Conservation (phyloP, 306 rosid species). For the Pyrus betulifolia region DNA sequence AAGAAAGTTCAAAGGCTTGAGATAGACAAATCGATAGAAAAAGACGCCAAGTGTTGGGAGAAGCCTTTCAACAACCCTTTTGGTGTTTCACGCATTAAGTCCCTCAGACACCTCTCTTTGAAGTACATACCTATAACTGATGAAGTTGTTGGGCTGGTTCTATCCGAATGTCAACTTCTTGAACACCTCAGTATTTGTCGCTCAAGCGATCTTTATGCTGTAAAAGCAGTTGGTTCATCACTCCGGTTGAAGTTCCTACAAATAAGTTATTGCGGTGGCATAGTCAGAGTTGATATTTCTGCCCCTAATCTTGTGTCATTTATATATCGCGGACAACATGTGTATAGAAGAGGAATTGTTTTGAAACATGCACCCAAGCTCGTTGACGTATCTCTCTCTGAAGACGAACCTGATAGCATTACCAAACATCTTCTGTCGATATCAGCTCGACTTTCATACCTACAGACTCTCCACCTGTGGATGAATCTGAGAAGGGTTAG, state of each 20-base stretch:
- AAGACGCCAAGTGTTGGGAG: not conserved
- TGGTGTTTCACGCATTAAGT: not conserved
- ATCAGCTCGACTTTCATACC: not conserved
- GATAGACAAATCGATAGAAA: not conserved
- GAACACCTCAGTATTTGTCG: not conserved
- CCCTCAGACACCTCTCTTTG: not conserved
- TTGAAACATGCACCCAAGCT: not conserved
- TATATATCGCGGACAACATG: not conserved
- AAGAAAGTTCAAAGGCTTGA: not conserved
- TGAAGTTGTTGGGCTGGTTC: not conserved
- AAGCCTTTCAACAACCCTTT: not conserved
- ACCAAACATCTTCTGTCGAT: not conserved
- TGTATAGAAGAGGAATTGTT: not conserved
- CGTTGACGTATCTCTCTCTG: not conserved
- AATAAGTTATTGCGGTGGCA: not conserved
- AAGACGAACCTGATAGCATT: not conserved
- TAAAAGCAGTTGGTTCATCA: not conserved
- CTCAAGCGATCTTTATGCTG: not conserved
- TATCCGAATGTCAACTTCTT: not conserved
- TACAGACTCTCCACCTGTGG: not conserved
- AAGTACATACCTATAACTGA: not conserved
- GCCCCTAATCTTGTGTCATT: not conserved
- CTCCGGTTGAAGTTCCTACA: not conserved
- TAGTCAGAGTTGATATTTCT: not conserved
- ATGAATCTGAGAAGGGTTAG: not conserved